A percentile compares a stretch with the other conserved stretches of the same genome.
These are phyloP conservation scores for Dactylella cylindrospora DNA, from an alignment of 2,329 filamentous ascomycete genomes.

Conservation along the genomic window DNA sequence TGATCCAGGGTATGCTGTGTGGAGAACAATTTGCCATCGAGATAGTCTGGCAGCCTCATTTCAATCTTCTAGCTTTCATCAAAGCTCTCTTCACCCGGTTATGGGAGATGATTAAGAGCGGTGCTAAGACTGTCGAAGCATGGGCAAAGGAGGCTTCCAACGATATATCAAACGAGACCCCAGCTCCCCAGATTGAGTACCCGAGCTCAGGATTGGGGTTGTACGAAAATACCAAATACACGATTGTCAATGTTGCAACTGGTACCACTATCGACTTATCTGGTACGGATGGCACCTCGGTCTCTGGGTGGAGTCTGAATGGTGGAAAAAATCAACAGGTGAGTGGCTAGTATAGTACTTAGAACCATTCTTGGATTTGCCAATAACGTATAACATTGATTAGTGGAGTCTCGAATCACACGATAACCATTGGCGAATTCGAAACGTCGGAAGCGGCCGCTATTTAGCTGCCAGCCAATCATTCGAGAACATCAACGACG, in stretches of 20 bases:
- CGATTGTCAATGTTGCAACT: conserved; percentile 1
- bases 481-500: conserved; percentile 5
- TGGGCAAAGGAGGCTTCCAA: neutral
- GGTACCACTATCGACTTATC: conserved; percentile 15
- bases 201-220: too few species aligned
- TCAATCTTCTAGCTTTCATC: conserved; percentile 8
- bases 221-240: too few species aligned
- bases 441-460: conserved; percentile 5
- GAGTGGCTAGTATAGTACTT: neutral
- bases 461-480: neutral
- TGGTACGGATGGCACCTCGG: neutral
- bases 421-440: conserved; percentile 1
- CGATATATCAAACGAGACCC: too few species aligned
- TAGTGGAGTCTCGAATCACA: conserved; percentile 8
- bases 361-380: neutral
- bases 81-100: conserved; percentile 5
- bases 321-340: conserved; percentile 17
- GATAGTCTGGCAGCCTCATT: conserved; percentile 9
- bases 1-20: conserved; percentile 1
- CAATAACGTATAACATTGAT: neutral
- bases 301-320: conserved; percentile 8
- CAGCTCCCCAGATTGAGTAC: too few species aligned
- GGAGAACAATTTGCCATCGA: conserved; percentile 1
- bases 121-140: neutral
- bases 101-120: conserved; percentile 16